A percentile compares a stretch with the other conserved stretches of the same genome.
Evolutionary conservation across 345 rosid genomes (phyloP).

Genomic region (Aquilaria sinensis): DNA sequence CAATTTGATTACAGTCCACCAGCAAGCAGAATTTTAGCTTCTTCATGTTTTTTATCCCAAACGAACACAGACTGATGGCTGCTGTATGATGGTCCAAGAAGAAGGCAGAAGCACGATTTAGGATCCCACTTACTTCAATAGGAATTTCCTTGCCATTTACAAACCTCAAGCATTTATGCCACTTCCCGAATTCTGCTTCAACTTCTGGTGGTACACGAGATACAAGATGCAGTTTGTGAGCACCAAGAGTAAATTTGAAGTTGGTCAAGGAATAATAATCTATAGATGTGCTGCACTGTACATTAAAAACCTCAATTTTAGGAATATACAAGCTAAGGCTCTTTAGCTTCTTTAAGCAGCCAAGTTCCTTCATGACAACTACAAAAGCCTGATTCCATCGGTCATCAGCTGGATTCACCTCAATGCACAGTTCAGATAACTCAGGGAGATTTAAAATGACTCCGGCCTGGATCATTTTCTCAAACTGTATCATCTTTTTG

Average conservation of each 20-base stretch:
- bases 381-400: conserved; percentile 15
- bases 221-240: conserved; percentile 16
- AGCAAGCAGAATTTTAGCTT: conserved; percentile 17
- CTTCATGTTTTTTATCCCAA: conserved; percentile 10
- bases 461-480: conserved; percentile 6
- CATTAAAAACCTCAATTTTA: not conserved
- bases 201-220: conserved; percentile 12
- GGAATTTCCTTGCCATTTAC: conserved; percentile 13
- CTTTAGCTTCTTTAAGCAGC: not conserved
- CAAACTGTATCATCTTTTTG: not conserved
- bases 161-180: conserved; percentile 13
- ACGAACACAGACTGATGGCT: conserved; percentile 9
- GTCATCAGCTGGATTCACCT: conserved; percentile 13
- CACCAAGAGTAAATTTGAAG: conserved; percentile 16
- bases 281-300: not conserved
- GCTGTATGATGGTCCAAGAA: conserved; percentile 17
- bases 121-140: conserved; percentile 1
- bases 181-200: conserved; percentile 5
- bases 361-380: conserved; percentile 8
- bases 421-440: conserved; percentile 11
- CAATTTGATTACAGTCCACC: conserved; percentile 19
- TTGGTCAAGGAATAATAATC: not conserved
- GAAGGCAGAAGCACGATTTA: conserved; percentile 11
- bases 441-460: conserved; percentile 10
- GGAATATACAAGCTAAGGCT: conserved; percentile 10